Conservation (phyloP, 441 rosid genomes). For the Bocquillonia castaneifolia region DNA sequence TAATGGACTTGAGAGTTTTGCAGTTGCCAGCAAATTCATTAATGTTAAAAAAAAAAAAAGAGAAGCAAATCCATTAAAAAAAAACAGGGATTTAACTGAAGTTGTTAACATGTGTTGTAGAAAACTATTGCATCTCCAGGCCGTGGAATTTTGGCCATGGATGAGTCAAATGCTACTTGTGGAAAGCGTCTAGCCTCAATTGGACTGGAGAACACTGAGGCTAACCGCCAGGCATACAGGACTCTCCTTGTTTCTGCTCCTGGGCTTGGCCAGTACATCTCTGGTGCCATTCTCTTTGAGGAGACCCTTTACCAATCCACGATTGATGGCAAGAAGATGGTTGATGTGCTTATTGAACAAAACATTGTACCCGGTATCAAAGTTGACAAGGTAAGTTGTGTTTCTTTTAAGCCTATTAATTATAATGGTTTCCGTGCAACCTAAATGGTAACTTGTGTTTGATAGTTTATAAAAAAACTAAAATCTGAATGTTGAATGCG, state of each 20-base stretch:
- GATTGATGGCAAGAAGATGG: slow-evolving; percentile 68
- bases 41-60: too few relatives aligned
- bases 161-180: slow-evolving; percentile 86
- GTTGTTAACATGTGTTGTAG: slow-evolving; percentile 26
- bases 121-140: slow-evolving; percentile 83
- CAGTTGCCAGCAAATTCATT: too few relatives aligned
- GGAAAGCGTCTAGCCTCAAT: slow-evolving; percentile 75
- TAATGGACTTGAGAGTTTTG: too few relatives aligned
- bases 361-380: slow-evolving; percentile 83
- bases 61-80: neutral
- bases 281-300: slow-evolving; percentile 75
- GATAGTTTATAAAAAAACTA: neutral
- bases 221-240: slow-evolving; percentile 84
- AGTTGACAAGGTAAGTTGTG: slow-evolving; percentile 64
- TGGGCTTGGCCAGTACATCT: slow-evolving; percentile 69
- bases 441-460: neutral
- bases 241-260: slow-evolving; percentile 67
- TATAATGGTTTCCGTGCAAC: too few relatives aligned
- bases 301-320: slow-evolving; percentile 88
- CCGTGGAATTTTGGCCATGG: slow-evolving; percentile 90
- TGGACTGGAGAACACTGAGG: slow-evolving; percentile 81
- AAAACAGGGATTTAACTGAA: neutral
- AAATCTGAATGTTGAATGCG: neutral
- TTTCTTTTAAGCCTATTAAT: neutral
- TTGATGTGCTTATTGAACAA: slow-evolving; percentile 77